Conservation (phyloP, 495 filamentous ascomycete genomes). For the Penicillium fimorum region DNA sequence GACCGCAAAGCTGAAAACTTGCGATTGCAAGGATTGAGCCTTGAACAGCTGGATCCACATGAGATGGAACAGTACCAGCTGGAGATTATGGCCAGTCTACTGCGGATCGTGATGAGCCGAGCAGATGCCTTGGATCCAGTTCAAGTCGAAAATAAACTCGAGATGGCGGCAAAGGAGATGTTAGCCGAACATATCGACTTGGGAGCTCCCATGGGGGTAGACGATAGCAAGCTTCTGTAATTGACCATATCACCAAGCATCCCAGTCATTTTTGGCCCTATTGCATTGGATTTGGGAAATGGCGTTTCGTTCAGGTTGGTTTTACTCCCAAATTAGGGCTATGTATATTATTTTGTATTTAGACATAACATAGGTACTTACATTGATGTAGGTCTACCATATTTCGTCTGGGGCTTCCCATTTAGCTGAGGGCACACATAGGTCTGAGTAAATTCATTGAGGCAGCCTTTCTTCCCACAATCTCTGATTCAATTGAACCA, state of each 20-base stretch:
- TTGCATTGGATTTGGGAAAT: conserved; percentile 2
- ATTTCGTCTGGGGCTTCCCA: not conserved
- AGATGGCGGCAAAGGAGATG: conserved; percentile 54
- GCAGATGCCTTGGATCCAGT: conserved; percentile 31
- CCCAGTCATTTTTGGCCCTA: not conserved
- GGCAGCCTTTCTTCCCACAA: no score
- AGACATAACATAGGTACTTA: not conserved
- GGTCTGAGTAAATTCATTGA: no score
- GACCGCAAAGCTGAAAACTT: conserved; percentile 38
- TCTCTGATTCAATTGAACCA: no score
- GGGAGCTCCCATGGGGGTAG: conserved; percentile 29
- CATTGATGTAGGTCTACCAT: not conserved
- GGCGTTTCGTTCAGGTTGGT: not conserved
- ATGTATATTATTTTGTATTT: conserved; percentile 10
- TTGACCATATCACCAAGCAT: not conserved
- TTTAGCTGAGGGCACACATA: no score
- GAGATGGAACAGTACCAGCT: conserved; percentile 49
- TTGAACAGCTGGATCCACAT: conserved; percentile 39
- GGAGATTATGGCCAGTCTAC: conserved; percentile 49
- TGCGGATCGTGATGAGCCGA: conserved; percentile 52
- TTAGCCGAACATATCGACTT: conserved; percentile 41
- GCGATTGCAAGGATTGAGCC: conserved; percentile 33
- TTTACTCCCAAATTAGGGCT: not conserved
- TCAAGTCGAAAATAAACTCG: conserved; percentile 42
- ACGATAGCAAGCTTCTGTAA: conserved; percentile 33